Evolutionary conservation across 2,329 filamentous ascomycete genomes (phyloP).

Genomic region (Apiospora pterosperma): DNA sequence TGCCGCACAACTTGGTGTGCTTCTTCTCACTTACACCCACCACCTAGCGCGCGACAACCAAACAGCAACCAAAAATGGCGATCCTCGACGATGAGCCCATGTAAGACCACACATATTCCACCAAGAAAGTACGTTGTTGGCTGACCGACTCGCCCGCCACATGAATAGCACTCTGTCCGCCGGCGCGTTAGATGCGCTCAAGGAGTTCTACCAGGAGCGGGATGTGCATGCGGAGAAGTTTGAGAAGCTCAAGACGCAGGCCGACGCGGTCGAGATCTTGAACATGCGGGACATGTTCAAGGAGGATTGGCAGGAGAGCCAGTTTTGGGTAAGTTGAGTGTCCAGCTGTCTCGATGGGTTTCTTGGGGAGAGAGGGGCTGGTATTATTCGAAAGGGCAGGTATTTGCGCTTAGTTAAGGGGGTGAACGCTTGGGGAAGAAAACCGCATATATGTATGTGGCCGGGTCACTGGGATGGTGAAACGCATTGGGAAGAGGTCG

Average conservation of each 20-base stretch:
- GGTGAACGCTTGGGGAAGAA: not conserved
- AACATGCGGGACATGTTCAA: constrained; percentile 67
- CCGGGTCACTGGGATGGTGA: no score
- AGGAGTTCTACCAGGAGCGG: constrained; percentile 71
- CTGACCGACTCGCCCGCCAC: not conserved
- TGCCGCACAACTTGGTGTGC: not conserved
- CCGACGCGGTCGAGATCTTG: constrained; percentile 50
- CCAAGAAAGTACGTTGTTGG: not conserved
- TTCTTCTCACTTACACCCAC: not conserved
- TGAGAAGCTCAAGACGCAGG: constrained; percentile 60
- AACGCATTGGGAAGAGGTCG: not conserved
- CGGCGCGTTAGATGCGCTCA: constrained; percentile 64
- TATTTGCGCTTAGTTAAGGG: no score
- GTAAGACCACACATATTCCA: constrained; percentile 29
- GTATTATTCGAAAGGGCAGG: no score
- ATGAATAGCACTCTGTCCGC: constrained; percentile 57
- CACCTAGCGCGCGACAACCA: not conserved
- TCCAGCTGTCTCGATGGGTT: not conserved
- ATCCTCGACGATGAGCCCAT: constrained; percentile 45
- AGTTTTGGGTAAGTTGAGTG: constrained; percentile 70
- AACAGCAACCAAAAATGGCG: constrained; percentile 14
- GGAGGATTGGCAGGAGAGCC: constrained; percentile 80
- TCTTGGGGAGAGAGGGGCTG: not conserved
- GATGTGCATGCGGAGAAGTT: constrained; percentile 65
- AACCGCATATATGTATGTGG: not conserved